These are phyloP conservation scores for Aspergillus persii DNA, from an alignment of 2,329 filamentous ascomycete genomes.

Conservation along the genomic window DNA sequence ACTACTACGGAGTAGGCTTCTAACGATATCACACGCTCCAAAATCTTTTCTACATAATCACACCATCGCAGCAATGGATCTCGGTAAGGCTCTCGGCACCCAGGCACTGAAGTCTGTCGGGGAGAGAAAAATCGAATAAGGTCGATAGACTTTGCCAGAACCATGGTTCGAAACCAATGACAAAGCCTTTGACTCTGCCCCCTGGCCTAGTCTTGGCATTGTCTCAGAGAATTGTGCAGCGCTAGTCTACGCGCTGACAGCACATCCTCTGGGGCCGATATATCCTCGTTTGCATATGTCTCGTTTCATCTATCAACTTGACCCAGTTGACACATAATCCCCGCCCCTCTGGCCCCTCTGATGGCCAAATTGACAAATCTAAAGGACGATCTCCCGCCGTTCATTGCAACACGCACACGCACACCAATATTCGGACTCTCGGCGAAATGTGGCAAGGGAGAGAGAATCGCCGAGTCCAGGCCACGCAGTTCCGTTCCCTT, in stretches of 20 bases:
- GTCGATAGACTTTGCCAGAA: neutral
- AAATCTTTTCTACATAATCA: too few species aligned
- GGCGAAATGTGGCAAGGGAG: neutral
- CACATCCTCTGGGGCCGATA: neutral
- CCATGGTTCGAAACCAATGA: neutral
- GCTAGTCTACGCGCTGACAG: neutral
- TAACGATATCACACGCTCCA: too few species aligned
- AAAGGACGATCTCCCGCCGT: neutral
- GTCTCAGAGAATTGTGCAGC: neutral
- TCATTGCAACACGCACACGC: neutral
- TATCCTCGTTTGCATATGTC: neutral
- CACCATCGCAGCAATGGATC: neutral
- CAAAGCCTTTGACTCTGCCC: neutral
- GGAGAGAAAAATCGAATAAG: neutral
- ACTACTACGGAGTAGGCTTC: too few species aligned
- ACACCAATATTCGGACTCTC: neutral
- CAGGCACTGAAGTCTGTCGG: neutral
- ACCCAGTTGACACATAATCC: neutral
- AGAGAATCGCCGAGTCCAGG: neutral
- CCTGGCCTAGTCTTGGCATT: neutral
- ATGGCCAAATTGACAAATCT: neutral
- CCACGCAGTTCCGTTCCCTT: neutral
- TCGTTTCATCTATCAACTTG: neutral
- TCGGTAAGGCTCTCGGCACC: neutral
- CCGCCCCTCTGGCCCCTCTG: neutral